Evolutionary conservation across 306 rosid genomes (phyloP).

Genomic region (Astragalus membranaceus): DNA sequence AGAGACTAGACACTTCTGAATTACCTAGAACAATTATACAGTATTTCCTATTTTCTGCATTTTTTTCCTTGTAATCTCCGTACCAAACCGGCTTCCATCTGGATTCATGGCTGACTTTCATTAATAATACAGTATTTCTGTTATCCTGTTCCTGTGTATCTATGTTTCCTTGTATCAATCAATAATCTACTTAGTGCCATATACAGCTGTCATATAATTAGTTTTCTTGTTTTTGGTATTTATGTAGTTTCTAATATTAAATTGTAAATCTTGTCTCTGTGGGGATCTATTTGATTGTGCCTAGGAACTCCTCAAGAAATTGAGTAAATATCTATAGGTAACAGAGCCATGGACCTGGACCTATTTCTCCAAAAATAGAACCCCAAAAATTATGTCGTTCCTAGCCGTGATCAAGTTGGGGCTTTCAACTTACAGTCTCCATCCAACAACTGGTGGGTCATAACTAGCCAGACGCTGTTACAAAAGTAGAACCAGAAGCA

Average conservation of each 20-base stretch:
- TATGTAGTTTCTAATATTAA: background rate
- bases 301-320: background rate
- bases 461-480: background rate
- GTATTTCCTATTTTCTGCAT: too few relatives aligned
- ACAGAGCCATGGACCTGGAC: background rate
- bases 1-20: too few relatives aligned
- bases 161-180: too few relatives aligned
- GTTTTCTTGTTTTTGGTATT: background rate
- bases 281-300: background rate
- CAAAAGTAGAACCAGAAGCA: background rate
- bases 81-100: too few relatives aligned
- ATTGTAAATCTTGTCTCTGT: background rate
- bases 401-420: background rate
- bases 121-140: too few relatives aligned
- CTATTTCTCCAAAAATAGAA: background rate
- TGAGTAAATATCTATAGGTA: background rate
- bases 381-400: background rate
- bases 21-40: too few relatives aligned
- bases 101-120: too few relatives aligned
- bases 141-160: too few relatives aligned
- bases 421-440: background rate
- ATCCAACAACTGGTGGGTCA: background rate
- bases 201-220: background rate
- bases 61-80: too few relatives aligned
- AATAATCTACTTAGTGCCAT: background rate